Evolutionary conservation across 2,329 filamentous ascomycete species (phyloP), one percentile per base, ranked within the genome.

Genomic region (Fusarium equiseti): DNA sequence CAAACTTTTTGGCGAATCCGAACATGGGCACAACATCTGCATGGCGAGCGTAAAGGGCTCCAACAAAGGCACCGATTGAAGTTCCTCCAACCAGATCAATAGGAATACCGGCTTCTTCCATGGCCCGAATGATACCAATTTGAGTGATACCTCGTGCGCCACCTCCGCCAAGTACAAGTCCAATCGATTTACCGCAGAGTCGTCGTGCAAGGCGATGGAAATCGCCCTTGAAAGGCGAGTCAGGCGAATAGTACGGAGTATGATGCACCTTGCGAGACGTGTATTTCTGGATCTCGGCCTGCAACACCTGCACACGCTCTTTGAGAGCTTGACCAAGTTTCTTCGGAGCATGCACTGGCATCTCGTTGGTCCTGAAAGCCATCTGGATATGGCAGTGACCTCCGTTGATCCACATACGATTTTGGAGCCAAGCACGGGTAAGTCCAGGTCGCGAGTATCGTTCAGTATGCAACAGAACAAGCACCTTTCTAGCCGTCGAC

Each of bases 341-440:
- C 73, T 94, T 93, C 2, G 89, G 87, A 16, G 91, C 88, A 75
- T 94, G 91, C 1, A 92, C 89, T 5, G 94, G 92, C 70, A 97
- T 91, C 2, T 91, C 84, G 48, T 92, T 91, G 5, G 91, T 87
- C 42, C 91, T 89, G 79, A 96, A 95, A 0, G 92, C 87, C 96
- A 99, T 98, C 76, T 99, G 96, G 15, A 99, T 92, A 74, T 99
- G 96, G 77, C 97, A 96, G 78, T 99, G 97, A 8, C 95, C 95
- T 18, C 96, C 96, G 72, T 98, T 99, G 80, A 99, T 96, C 96
- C 96, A 99, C 67, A 97, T 90, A 2, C 96, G 91, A 76, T 97
- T 98, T 67, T 91, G 90, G 16, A 99, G 83, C 96, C 96, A 99
- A 32, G 92, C 89, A 54, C 96, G 86, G 0, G 96, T 98, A 38